phyloP scores from a whole-genome alignment of 2,329 filamentous ascomycete species.

The Orbilia quercus region DNA sequence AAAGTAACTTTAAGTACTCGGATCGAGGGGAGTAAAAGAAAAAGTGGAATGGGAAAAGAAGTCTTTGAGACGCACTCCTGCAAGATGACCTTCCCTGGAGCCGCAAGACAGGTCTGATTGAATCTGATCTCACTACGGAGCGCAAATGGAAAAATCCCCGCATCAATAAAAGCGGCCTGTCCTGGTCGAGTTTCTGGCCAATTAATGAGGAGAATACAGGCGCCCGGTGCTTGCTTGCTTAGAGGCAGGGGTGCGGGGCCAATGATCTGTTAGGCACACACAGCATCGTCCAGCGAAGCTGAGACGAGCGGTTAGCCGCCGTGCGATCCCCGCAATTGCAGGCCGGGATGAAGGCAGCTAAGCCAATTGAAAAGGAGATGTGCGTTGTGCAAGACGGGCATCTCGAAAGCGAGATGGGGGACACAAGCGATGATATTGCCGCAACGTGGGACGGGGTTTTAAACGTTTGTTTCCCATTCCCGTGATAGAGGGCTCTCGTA shows the following conservation, averaged over 20 bases:
- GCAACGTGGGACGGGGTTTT: not conserved
- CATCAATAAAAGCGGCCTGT: slow-evolving; percentile 42
- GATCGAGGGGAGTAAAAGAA: slow-evolving; percentile 16
- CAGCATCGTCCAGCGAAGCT: slow-evolving; percentile 3
- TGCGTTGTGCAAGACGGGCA: slow-evolving; percentile 13
- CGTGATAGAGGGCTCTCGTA: too few species aligned
- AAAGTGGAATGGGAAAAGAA: not conserved
- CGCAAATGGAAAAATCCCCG: slow-evolving; percentile 42
- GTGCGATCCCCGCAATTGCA: slow-evolving; percentile 20
- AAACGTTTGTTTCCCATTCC: too few species aligned
- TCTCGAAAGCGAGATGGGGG: not conserved
- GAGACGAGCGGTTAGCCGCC: slow-evolving; percentile 17
- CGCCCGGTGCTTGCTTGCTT: slow-evolving; percentile 23
- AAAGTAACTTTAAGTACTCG: slow-evolving; percentile 36
- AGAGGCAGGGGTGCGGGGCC: not conserved
- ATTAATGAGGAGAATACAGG: slow-evolving; percentile 45
- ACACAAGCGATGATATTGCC: slow-evolving; percentile 14
- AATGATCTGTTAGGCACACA: slow-evolving; percentile 17
- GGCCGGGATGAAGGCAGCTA: too few species aligned
- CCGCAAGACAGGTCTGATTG: not conserved
- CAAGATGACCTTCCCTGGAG: not conserved
- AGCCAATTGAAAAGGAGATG: not conserved
- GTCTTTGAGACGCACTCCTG: not conserved
- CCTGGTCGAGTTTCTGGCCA: slow-evolving; percentile 9
- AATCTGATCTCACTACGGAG: not conserved